phyloP scores from a whole-genome alignment of 2,329 filamentous ascomycete genomes.

The Chaetomiaceae sp. region DNA sequence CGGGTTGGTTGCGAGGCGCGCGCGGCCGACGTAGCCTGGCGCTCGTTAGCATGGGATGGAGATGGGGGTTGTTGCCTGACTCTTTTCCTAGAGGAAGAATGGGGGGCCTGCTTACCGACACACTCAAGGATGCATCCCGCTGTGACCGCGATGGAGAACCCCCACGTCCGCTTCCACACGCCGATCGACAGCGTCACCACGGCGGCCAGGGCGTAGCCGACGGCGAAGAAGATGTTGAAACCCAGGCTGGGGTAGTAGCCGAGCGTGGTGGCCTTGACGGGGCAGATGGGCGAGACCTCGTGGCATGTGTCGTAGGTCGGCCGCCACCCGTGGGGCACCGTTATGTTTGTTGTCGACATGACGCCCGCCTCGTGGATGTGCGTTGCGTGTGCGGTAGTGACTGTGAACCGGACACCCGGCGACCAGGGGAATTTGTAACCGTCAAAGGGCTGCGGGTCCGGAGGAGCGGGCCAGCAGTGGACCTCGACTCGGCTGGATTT shows the following conservation, averaged over 20 bases:
- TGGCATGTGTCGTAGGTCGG: conserved; percentile 28
- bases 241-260: conserved; percentile 52
- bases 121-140: conserved; percentile 48
- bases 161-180: conserved; percentile 49
- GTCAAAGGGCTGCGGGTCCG: neutral
- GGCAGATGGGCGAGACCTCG: conserved; percentile 39
- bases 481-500: too few species aligned
- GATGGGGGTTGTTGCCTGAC: too few species aligned
- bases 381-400: neutral
- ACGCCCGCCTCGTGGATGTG: neutral
- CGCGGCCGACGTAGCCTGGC: conserved; percentile 48
- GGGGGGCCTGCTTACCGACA: conserved; percentile 34
- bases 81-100: neutral
- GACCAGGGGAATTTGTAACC: neutral
- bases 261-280: conserved; percentile 45
- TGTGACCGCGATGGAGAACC: conserved; percentile 44
- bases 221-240: conserved; percentile 48
- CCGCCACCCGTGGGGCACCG: conserved; percentile 11
- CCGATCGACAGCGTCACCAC: conserved; percentile 39
- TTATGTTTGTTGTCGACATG: conserved; percentile 7
- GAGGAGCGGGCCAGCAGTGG: too few species aligned
- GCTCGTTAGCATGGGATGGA: neutral
- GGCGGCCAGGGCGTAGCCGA: conserved; percentile 42
- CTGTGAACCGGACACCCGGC: neutral
- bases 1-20: conserved; percentile 45